Base-by-base conservation (phyloP, 441 rosid species). In the Pelargonium cotyledonis region DNA sequence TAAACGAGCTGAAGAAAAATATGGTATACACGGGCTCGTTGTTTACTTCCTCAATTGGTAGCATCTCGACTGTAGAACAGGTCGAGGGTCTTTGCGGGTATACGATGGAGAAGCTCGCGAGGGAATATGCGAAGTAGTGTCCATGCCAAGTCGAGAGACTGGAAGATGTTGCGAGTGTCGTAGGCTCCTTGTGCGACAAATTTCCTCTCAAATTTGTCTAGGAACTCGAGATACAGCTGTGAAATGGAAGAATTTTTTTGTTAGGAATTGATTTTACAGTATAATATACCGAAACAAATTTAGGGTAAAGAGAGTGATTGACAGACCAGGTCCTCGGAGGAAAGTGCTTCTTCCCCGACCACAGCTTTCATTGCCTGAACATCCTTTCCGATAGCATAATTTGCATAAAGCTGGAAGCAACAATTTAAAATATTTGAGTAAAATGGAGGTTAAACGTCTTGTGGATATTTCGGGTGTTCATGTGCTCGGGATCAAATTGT, bases 291-390 rank as follows among this genome's bases (percentile, higher is more conserved):
- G 35, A 49, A 61, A 61, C 10, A 1, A 11, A 7, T 61, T n/a
- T 61, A 49, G 57, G 18, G 12, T 49, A 43, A 4, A 51, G 55
- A 68, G 76, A 65, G 72, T 71, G 66, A 71, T 72, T 72, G 26
- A 73, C 66, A 70, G 72, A 90, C 99, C 98, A 92, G 81, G 73
- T 95, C 99, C 78, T 95, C 99, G 2, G 99, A 92, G 68, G 99
- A 94, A 74, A 95, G 97, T n/a, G 98, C 96, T 86, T 91, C 98
- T 80, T 91, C 97, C 88, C 98, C 98, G 18, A 94, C 98, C 79
- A 94, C 96, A 68, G 97, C 99, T 81, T 94, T 89, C 99, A 94
- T 94, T 26, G 97, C 99, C 81, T 94, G 96, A 11, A 94, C 97
- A 77, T 94, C 99, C 77, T 95, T 95, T 49, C 99, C 99, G 57